A percentile compares a stretch with the other conserved stretches of the same genome.
These are phyloP conservation scores for Globisporangium echinulatum DNA, from an alignment of 352 stramenopile species.

Conservation along the genomic window DNA sequence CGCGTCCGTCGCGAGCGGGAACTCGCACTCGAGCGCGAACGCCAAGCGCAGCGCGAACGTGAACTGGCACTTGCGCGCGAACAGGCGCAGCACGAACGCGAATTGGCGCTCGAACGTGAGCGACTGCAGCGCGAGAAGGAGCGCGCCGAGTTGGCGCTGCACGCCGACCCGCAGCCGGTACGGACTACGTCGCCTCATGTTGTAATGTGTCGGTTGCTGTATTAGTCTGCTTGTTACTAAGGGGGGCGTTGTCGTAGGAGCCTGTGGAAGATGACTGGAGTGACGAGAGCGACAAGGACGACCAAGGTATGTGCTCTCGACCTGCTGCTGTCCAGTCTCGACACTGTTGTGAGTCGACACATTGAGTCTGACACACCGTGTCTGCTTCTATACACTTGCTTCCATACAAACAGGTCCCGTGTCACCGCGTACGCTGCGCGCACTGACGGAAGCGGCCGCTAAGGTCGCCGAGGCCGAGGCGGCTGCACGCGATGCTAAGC, in stretches of 20 bases:
- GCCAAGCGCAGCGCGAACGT: constrained; percentile 26
- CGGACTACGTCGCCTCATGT: constrained; percentile 6
- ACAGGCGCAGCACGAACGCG: constrained; percentile 21
- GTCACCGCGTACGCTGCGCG: constrained; percentile 52
- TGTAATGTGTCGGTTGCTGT: background rate
- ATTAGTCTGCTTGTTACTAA: constrained; percentile 23
- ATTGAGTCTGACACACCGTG: too few species aligned
- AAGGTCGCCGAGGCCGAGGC: constrained; percentile 74
- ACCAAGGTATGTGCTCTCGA: constrained; percentile 14
- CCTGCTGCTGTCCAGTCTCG: too few species aligned
- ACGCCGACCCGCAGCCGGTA: constrained; percentile 57
- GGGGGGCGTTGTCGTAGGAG: constrained; percentile 65
- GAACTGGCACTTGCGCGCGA: constrained; percentile 22
- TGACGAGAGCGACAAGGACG: constrained; percentile 65
- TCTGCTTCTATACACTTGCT: too few species aligned
- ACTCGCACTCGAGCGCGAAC: constrained; percentile 31
- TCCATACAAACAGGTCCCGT: constrained; percentile 33
- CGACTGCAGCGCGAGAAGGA: constrained; percentile 22
- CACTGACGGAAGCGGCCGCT: constrained; percentile 59
- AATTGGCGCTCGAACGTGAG: constrained; percentile 21
- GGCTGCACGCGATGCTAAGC: constrained; percentile 64
- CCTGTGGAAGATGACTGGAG: constrained; percentile 79
- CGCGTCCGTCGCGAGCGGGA: constrained; percentile 36
- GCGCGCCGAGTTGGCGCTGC: constrained; percentile 7
- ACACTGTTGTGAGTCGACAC: too few species aligned